Evolutionary conservation across 805 yeast species (phyloP).

Genomic region (Komagataella ulmi): DNA sequence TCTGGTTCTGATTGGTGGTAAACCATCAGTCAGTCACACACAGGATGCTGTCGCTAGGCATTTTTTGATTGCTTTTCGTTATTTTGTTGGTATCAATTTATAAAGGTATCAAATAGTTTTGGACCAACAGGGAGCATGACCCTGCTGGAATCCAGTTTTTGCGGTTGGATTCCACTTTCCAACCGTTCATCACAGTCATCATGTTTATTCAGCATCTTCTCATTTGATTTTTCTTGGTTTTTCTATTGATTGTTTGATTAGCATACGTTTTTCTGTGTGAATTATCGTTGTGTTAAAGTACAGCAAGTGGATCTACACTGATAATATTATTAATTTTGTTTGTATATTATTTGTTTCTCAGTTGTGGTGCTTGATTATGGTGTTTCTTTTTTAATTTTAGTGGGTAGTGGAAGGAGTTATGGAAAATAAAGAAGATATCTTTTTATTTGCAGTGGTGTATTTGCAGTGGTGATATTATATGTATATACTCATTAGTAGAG

Average conservation of each 20-base stretch:
- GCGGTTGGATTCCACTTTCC: neutral
- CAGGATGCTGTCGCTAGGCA: neutral
- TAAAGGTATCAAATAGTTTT: slow-evolving; percentile 1
- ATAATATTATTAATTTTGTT: neutral
- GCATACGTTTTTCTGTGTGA: neutral
- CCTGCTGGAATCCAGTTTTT: neutral
- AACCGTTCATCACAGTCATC: neutral
- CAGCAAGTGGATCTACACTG: neutral
- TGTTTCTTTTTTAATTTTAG: slow-evolving; percentile 8
- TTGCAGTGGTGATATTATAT: slow-evolving; percentile 3
- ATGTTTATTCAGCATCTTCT: neutral
- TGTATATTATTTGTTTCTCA: slow-evolving; percentile 3
- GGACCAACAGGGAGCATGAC: neutral
- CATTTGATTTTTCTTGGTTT: neutral
- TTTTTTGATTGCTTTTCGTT: slow-evolving; percentile 1
- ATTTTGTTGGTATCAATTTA: neutral
- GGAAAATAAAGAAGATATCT: slow-evolving; percentile 1
- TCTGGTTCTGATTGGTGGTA: neutral
- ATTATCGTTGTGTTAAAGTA: neutral
- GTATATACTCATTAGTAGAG: slow-evolving; percentile 4
- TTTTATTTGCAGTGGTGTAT: slow-evolving; percentile 4
- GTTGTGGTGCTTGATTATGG: slow-evolving; percentile 6
- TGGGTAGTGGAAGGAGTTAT: slow-evolving; percentile 3
- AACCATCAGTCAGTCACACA: neutral
- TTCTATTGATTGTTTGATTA: neutral